Conservation (phyloP, 2,329 filamentous ascomycete genomes). For the Pyricularia pennisetigena region DNA sequence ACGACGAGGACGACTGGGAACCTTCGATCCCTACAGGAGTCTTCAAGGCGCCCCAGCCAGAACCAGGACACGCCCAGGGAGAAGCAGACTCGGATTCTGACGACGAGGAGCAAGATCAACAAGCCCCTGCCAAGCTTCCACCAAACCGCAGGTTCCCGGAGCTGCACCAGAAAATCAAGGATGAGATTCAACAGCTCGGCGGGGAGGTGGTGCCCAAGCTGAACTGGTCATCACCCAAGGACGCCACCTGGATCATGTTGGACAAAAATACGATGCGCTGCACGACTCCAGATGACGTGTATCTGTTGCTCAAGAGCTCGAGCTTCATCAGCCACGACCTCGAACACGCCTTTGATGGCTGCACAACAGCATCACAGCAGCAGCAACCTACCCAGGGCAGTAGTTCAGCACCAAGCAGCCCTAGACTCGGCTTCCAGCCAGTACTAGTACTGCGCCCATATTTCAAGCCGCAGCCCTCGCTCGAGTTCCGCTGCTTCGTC, state of each 20-base stretch:
- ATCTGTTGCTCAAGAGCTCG: conserved; percentile 86
- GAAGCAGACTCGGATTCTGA: conserved; percentile 37
- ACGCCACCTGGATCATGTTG: conserved; percentile 83
- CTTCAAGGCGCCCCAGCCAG: conserved; percentile 9
- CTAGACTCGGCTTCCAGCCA: conserved; percentile 47
- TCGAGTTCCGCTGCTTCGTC: conserved; percentile 95
- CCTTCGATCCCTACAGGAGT: conserved; percentile 20
- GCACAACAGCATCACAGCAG: conserved; percentile 17
- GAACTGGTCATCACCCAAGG: conserved; percentile 96
- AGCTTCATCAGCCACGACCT: conserved; percentile 93
- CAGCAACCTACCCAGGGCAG: conserved; percentile 13
- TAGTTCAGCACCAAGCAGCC: conserved; percentile 14
- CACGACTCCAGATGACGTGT: conserved; percentile 79
- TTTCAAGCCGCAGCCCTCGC: conserved; percentile 77
- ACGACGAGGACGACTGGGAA: conserved; percentile 48
- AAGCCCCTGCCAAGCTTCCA: conserved; percentile 36
- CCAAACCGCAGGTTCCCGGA: conserved; percentile 55
- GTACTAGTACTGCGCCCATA: conserved; percentile 81
- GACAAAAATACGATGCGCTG: conserved; percentile 88
- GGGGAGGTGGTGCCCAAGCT: conserved; percentile 86
- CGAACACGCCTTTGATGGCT: conserved; percentile 77
- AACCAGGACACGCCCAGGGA: conserved; percentile 30
- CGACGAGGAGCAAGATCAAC: conserved; percentile 39
- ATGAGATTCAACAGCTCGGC: conserved; percentile 70
- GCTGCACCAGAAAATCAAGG: conserved; percentile 66